A percentile compares a stretch with the other conserved stretches of the same genome.
These are phyloP conservation scores for Pseudonectria buxi DNA, from an alignment of 2,329 filamentous ascomycete genomes.

Conservation along the genomic window DNA sequence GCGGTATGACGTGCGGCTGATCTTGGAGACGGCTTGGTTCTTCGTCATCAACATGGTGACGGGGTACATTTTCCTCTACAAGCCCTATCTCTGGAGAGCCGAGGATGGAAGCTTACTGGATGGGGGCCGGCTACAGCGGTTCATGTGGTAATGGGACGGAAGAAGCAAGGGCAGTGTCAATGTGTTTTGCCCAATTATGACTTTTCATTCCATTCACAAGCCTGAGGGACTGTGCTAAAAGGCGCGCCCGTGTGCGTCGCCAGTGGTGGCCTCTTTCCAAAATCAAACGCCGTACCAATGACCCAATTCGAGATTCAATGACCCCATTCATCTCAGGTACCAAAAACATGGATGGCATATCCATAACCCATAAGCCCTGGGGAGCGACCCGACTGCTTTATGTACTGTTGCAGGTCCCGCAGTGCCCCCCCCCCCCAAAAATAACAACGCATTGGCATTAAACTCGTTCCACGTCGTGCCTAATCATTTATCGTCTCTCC, in stretches of 20 bases:
- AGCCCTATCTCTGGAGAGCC: conserved; percentile 59
- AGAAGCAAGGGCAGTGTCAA: not conserved
- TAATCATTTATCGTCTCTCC: conserved; percentile 18
- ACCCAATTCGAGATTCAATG: conserved; percentile 1
- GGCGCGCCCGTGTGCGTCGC: conserved; percentile 2
- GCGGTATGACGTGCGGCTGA: conserved; percentile 40
- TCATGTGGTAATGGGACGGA: conserved; percentile 61
- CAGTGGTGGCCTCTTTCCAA: not conserved
- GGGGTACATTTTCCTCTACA: conserved; percentile 63
- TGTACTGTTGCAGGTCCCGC: conserved; percentile 1
- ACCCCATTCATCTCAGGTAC: conserved; percentile 1
- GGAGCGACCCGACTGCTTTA: conserved; percentile 5
- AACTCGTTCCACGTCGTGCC: conserved; percentile 9
- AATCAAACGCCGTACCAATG: conserved; percentile 7
- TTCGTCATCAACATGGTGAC: conserved; percentile 57
- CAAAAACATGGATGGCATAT: not conserved
- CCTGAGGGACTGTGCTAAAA: conserved; percentile 5
- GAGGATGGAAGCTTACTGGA: conserved; percentile 47
- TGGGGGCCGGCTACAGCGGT: conserved; percentile 58
- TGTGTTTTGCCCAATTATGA: conserved; percentile 3
- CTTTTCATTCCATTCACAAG: conserved; percentile 8
- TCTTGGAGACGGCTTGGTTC: conserved; percentile 64
- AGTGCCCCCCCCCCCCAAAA: not conserved
- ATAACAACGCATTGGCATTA: conserved; percentile 4
- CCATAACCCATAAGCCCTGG: not conserved